These are phyloP conservation scores for Kalmusia sp. DNA, from an alignment of 2,329 filamentous ascomycete species.

Conservation along the genomic window DNA sequence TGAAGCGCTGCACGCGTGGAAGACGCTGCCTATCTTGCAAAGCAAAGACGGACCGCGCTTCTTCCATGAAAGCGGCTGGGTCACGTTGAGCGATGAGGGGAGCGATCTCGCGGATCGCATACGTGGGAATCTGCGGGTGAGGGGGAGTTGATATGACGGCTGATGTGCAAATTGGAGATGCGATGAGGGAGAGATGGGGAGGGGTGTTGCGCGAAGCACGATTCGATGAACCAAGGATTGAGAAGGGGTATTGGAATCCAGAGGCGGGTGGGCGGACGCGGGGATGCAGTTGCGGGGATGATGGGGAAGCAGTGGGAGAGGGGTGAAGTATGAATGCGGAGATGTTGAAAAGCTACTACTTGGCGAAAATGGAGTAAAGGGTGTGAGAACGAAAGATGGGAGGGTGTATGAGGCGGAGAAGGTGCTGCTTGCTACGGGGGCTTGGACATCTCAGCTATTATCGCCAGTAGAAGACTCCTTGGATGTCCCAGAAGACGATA, in stretches of 20 bases:
- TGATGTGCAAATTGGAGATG: slow-evolving; percentile 29
- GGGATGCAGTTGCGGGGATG: slow-evolving; percentile 53
- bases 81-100: slow-evolving; percentile 60
- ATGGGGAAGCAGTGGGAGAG: slow-evolving; percentile 52
- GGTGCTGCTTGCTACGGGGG: slow-evolving; percentile 63
- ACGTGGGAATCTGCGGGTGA: slow-evolving; percentile 59
- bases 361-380: slow-evolving; percentile 46
- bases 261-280: slow-evolving; percentile 64
- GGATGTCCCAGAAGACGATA: slow-evolving; percentile 52
- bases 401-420: slow-evolving; percentile 58
- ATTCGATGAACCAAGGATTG: slow-evolving; percentile 24
- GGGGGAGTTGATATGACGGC: slow-evolving; percentile 49
- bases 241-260: slow-evolving; percentile 57
- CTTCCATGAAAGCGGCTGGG: slow-evolving; percentile 68
- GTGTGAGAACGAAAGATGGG: slow-evolving; percentile 59
- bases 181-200: slow-evolving; percentile 50
- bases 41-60: slow-evolving; percentile 30
- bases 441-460: slow-evolving; percentile 63
- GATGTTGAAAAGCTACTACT: slow-evolving; percentile 55
- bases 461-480: slow-evolving; percentile 56
- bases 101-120: slow-evolving; percentile 60
- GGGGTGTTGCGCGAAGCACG: slow-evolving; percentile 49
- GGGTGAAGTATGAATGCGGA: slow-evolving; percentile 55
- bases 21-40: slow-evolving; percentile 33
- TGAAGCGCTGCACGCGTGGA: slow-evolving; percentile 49